Evolutionary conservation across 306 rosid genomes (phyloP).

Genomic region (Prunus persica): DNA sequence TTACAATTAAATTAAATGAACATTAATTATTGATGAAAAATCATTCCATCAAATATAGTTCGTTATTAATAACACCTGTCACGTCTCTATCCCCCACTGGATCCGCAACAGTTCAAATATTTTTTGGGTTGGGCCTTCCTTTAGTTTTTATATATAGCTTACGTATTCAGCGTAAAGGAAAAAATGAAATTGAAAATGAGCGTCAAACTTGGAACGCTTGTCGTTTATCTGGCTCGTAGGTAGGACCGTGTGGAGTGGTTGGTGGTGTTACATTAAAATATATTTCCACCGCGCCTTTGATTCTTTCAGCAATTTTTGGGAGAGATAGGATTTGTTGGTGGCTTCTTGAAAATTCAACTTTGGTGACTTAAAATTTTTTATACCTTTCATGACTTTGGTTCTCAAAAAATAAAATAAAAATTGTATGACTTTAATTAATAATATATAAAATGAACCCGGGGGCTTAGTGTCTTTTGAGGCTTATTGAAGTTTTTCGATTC

Average conservation of each 20-base stretch:
- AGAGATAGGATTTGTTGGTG: neutral
- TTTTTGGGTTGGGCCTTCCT: too few relatives aligned
- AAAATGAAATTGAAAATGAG: neutral
- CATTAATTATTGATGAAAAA: too few relatives aligned
- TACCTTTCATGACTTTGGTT: neutral
- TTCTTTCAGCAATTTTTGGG: neutral
- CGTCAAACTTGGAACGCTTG: neutral
- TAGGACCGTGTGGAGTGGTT: neutral
- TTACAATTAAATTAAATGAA: too few relatives aligned
- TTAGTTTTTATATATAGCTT: too few relatives aligned
- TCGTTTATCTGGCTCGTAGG: neutral
- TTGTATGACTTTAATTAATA: too few relatives aligned
- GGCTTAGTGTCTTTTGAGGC: too few relatives aligned
- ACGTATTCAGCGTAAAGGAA: neutral
- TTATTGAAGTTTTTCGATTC: neutral
- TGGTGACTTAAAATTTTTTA: constrained; percentile 3
- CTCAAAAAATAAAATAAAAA: too few relatives aligned
- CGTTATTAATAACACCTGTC: too few relatives aligned
- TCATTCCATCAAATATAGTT: too few relatives aligned
- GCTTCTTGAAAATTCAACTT: neutral
- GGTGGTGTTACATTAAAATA: neutral
- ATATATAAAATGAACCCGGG: too few relatives aligned
- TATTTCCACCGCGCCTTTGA: neutral
- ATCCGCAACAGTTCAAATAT: too few relatives aligned
- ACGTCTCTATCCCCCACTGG: too few relatives aligned